Evolutionary conservation across 805 yeast genomes (phyloP), one percentile per base, ranked within the genome.

Genomic region (Starmera amethionina): DNA sequence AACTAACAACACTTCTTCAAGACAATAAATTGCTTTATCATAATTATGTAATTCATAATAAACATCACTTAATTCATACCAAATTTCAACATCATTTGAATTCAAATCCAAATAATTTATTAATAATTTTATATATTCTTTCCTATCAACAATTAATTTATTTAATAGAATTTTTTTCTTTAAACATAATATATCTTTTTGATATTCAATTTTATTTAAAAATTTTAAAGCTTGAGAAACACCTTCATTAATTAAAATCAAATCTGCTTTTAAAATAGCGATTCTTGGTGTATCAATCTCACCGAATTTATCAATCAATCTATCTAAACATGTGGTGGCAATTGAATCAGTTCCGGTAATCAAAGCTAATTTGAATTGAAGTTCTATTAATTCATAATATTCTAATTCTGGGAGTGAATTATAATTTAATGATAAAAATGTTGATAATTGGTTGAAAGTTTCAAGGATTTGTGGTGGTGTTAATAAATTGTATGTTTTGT

Each of bases 51-150:
- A 45, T 12, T 63, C 56, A 19, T 59, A 59, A 55, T 90, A 90
- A n/a, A 72, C 64, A 31, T 76, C 75, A 4, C 78, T 82, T 41
- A 88, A 65, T 58, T 85, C 95, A 37, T 77, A 68, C 95, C 95
- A 87, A 2, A 82, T 64, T 46, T 82, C 78, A 3, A 74, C 64
- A 58, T 93, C 97, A 16, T 79, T 57, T 1, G 97, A 96, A 49
- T 73, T 77, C 38, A 70, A 61, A 40, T 78, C 80, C 39, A 85
- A 59, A 47, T 70, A 74, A 30, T 65, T 70, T 10, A 65, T 63
- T 48, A 89, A 65, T 40, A 70, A 72, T 30, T 67, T 63, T 35
- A 85, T 69, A 55, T 76, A 84, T n/a, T 59, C 62, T 4, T 35
- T 15, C 14, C 37, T 42, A 3, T 30, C 40, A 4, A 6, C 27